phyloP scores from a whole-genome alignment of 495 filamentous ascomycete genomes.

The Bacidia gigantensis region DNA sequence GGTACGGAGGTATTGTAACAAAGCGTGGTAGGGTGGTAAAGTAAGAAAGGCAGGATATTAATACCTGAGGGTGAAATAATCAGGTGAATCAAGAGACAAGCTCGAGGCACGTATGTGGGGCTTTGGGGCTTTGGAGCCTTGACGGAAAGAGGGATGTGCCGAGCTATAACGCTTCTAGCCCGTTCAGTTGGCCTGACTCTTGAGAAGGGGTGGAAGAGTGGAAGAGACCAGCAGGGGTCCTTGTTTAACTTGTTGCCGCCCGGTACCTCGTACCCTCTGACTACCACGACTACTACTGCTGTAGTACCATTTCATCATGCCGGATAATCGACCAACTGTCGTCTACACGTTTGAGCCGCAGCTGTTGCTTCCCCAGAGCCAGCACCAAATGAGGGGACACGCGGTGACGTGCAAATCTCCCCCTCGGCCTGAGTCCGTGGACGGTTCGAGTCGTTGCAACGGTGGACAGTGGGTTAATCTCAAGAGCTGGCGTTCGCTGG shows the following conservation, averaged over 20 bases:
- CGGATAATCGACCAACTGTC: too few relatives aligned
- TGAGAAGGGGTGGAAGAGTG: neutral
- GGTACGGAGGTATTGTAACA: neutral
- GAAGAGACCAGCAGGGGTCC: neutral
- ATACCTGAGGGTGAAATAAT: neutral
- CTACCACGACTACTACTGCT: neutral
- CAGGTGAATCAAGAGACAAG: neutral
- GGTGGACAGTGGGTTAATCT: neutral
- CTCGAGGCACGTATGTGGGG: neutral
- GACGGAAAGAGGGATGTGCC: neutral
- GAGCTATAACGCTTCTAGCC: neutral
- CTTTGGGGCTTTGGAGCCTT: neutral
- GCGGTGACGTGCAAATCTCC: neutral
- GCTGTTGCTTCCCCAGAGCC: neutral
- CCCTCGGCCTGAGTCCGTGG: neutral
- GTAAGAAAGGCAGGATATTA: neutral
- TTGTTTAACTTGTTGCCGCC: constrained; percentile 1
- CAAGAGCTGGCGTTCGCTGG: neutral
- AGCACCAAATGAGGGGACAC: neutral
- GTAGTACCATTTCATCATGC: neutral
- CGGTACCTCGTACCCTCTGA: neutral
- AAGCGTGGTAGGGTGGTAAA: neutral
- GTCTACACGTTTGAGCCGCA: neutral
- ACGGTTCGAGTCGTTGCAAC: neutral
- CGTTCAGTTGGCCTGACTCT: neutral